A percentile compares a stretch with the other conserved stretches of the same genome.
Evolutionary conservation across 2,329 filamentous ascomycete species (phyloP).

Genomic region (Ophiocordyceps camponoti-floridani): DNA sequence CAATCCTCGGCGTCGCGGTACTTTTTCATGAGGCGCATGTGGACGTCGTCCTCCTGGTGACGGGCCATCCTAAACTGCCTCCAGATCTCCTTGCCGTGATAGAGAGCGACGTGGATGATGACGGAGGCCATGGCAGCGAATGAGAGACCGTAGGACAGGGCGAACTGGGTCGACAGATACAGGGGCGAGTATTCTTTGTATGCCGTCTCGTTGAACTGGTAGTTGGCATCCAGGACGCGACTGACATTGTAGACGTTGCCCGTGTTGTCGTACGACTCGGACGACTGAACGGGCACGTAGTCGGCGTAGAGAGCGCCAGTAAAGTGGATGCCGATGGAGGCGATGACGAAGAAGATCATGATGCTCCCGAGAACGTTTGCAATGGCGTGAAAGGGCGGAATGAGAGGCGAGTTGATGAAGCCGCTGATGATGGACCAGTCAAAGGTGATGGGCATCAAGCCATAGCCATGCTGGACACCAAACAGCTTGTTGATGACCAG

Average conservation of each 20-base stretch:
- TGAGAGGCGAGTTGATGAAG: slow-evolving; percentile 37
- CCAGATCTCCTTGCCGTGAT: slow-evolving; percentile 31
- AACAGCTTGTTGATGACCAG: slow-evolving; percentile 47
- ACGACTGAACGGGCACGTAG: slow-evolving; percentile 37
- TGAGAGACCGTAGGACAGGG: slow-evolving; percentile 35
- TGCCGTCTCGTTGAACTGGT: slow-evolving; percentile 32
- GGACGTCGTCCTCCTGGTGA: slow-evolving; percentile 29
- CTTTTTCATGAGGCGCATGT: slow-evolving; percentile 34
- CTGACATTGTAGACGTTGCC: slow-evolving; percentile 36
- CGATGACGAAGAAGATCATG: slow-evolving; percentile 29
- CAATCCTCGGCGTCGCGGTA: slow-evolving; percentile 36
- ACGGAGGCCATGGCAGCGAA: slow-evolving; percentile 39
- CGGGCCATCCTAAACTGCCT: slow-evolving; percentile 12
- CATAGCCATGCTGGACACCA: slow-evolving; percentile 41
- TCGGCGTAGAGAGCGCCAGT: slow-evolving; percentile 29
- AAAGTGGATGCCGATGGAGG: slow-evolving; percentile 35
- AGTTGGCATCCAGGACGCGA: slow-evolving; percentile 31
- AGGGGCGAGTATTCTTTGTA: slow-evolving; percentile 40
- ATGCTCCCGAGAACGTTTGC: slow-evolving; percentile 37
- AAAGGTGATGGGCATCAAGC: slow-evolving; percentile 45
- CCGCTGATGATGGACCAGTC: slow-evolving; percentile 46
- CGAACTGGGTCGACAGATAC: slow-evolving; percentile 34
- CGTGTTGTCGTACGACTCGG: slow-evolving; percentile 40
- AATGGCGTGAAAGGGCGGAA: slow-evolving; percentile 41
- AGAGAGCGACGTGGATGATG: slow-evolving; percentile 31